These are phyloP conservation scores for Diplodia scrobiculata DNA, from an alignment of 2,329 filamentous ascomycete genomes.

Conservation along the genomic window DNA sequence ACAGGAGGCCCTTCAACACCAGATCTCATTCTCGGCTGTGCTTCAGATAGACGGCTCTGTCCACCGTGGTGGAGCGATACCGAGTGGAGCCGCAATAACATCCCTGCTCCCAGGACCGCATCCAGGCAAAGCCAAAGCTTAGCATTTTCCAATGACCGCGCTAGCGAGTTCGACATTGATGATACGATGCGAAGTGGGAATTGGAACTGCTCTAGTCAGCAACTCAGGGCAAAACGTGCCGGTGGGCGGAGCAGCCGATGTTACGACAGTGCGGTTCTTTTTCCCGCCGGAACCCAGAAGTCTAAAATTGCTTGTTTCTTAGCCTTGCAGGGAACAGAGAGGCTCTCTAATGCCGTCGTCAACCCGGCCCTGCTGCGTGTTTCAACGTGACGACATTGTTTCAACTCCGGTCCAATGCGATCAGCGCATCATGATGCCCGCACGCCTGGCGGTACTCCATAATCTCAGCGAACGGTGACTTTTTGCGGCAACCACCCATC, in stretches of 20 bases:
- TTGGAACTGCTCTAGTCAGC: not conserved
- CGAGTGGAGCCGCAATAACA: constrained; percentile 2
- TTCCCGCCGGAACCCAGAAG: not conserved
- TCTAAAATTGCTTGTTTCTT: not conserved
- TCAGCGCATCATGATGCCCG: not conserved
- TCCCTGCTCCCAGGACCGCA: not conserved
- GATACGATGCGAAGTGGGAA: not conserved
- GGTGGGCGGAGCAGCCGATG: not conserved
- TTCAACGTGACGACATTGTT: constrained; percentile 8
- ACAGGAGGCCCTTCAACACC: not conserved
- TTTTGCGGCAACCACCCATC: too few species aligned
- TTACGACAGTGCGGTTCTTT: not conserved
- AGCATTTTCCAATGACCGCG: not conserved
- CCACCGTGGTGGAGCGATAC: not conserved
- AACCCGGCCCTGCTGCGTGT: constrained; percentile 6
- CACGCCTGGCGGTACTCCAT: not conserved
- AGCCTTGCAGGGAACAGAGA: not conserved
- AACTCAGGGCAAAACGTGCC: not conserved
- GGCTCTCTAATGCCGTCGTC: not conserved
- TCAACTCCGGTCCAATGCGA: not conserved
- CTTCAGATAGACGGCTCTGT: not conserved
- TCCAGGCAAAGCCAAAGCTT: not conserved
- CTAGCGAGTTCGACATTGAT: not conserved
- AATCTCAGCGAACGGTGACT: not conserved
- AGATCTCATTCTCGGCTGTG: not conserved